Conservation (phyloP, 2,329 filamentous ascomycete genomes). For the Fusarium udum region DNA sequence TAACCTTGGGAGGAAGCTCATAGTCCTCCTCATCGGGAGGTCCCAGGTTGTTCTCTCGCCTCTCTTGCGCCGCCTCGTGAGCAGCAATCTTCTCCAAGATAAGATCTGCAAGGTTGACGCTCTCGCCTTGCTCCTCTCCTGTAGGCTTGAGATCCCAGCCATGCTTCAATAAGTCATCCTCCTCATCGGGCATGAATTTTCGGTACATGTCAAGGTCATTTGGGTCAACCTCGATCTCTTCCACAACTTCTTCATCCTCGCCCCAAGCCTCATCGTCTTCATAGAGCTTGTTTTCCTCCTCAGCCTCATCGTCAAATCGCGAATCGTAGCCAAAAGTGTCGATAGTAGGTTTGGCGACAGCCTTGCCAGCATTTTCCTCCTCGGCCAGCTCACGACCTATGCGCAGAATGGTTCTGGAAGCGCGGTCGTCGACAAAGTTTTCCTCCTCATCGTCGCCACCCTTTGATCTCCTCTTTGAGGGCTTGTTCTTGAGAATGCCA, state of each 20-base stretch:
- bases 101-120: constrained; percentile 87
- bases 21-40: constrained; percentile 82
- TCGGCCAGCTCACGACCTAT: constrained; percentile 90
- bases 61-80: constrained; percentile 76
- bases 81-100: constrained; percentile 95
- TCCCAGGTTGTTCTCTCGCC: constrained; percentile 53
- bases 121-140: constrained; percentile 58
- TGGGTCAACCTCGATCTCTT: constrained; percentile 84
- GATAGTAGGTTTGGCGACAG: constrained; percentile 53
- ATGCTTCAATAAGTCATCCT: constrained; percentile 77
- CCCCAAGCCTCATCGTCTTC: constrained; percentile 76
- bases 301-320: constrained; percentile 69
- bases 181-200: constrained; percentile 81
- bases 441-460: constrained; percentile 69
- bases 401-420: constrained; percentile 86
- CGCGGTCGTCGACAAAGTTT: constrained; percentile 84
- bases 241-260: constrained; percentile 77
- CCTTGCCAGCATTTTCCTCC: constrained; percentile 67
- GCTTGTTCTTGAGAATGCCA: constrained; percentile 76
- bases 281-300: constrained; percentile 53
- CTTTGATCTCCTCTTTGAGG: constrained; percentile 75
- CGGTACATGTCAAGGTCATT: constrained; percentile 90
- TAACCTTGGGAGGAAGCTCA: constrained; percentile 87
- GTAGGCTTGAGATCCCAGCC: constrained; percentile 62
- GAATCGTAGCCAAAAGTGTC: constrained; percentile 82